Conservation (phyloP, 2,329 filamentous ascomycete genomes). For the Aspergillus flavus region DNA sequence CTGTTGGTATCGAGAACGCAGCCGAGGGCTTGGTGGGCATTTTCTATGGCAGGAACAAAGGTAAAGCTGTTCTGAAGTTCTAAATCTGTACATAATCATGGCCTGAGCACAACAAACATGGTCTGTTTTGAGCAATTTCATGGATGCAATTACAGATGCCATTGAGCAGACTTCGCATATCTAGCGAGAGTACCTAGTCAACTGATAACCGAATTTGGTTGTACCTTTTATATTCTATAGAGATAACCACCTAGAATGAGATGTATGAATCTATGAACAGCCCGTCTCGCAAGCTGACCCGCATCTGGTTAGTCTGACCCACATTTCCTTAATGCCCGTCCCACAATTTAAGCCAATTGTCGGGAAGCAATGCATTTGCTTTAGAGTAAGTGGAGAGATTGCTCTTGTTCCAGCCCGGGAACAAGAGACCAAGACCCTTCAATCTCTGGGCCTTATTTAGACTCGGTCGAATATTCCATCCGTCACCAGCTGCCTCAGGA, state of each 20-base stretch:
- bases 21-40: constrained; percentile 74
- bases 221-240: not conserved
- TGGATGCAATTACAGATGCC: not conserved
- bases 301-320: not conserved
- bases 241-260: too few relatives aligned
- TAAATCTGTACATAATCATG: constrained; percentile 30
- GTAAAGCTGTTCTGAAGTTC: constrained; percentile 79
- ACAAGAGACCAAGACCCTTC: too few relatives aligned
- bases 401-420: too few relatives aligned
- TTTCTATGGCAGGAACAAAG: constrained; percentile 78
- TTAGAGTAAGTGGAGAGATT: too few relatives aligned
- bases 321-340: not conserved
- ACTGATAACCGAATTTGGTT: not conserved
- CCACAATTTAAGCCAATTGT: not conserved
- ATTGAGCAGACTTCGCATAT: too few relatives aligned
- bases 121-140: not conserved
- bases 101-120: not conserved
- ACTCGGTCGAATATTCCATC: too few relatives aligned
- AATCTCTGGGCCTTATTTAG: too few relatives aligned
- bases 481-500: too few relatives aligned
- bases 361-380: too few relatives aligned
- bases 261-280: too few relatives aligned
- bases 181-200: too few relatives aligned
- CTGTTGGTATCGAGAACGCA: constrained; percentile 76
- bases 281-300: not conserved